Conservation (phyloP, 805 yeast genomes). For the Yarrowia sp. region DNA sequence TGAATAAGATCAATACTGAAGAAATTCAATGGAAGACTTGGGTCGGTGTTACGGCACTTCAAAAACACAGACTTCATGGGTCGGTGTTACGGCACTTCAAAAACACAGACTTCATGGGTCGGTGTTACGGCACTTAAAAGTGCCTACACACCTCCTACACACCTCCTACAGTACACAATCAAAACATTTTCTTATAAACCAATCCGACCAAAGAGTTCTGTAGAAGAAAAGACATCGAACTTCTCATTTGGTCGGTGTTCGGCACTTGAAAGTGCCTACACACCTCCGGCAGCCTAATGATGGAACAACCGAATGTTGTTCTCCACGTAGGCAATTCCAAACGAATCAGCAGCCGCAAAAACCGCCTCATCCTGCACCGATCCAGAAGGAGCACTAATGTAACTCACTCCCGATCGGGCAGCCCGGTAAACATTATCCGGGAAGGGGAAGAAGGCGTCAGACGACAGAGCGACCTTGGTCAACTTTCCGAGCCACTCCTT, state of each 20-base stretch:
- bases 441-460: conserved; percentile 99
- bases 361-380: conserved; percentile 98
- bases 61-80: too few species aligned
- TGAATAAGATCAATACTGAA: too few species aligned
- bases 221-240: too few species aligned
- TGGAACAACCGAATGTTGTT: conserved; percentile 98
- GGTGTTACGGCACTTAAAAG: background rate
- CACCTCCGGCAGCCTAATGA: conserved; percentile 60
- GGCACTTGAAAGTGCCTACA: background rate
- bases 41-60: background rate
- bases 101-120: too few species aligned
- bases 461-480: conserved; percentile 86
- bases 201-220: too few species aligned
- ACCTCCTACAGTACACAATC: too few species aligned
- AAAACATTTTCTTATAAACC: too few species aligned
- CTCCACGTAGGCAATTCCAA: conserved; percentile 90
- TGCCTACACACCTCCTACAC: background rate
- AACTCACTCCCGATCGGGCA: conserved; percentile 94
- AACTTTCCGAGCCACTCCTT: conserved; percentile 83
- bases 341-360: conserved; percentile 91
- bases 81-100: background rate
- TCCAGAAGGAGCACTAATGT: conserved; percentile 95
- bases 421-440: conserved; percentile 99
- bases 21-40: too few species aligned
- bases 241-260: background rate